phyloP scores from a whole-genome alignment of 2,329 filamentous ascomycete genomes.

The Curvularia hawaiiensis region DNA sequence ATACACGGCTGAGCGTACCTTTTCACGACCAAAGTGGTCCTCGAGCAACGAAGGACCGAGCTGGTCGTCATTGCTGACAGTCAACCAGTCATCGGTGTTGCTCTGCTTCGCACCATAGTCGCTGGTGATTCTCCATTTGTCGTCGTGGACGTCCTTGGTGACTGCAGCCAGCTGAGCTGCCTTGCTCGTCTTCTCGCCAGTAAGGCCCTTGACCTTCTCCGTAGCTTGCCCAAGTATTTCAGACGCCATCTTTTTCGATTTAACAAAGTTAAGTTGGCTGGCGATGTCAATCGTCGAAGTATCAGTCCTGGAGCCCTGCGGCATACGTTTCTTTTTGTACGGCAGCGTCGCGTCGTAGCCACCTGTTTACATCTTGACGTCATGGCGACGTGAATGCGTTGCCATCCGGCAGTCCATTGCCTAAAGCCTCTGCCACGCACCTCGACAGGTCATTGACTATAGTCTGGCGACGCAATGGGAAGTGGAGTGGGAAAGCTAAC shows the following conservation, averaged over 20 bases:
- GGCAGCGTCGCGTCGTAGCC: neutral
- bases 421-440: constrained; percentile 18
- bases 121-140: constrained; percentile 68
- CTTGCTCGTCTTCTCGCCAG: constrained; percentile 56
- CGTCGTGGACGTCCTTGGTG: constrained; percentile 62
- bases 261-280: constrained; percentile 10
- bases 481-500: constrained; percentile 11
- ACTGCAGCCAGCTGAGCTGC: constrained; percentile 63
- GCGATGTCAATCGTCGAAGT: constrained; percentile 9
- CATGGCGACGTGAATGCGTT: constrained; percentile 27
- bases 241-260: constrained; percentile 35
- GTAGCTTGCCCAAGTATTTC: constrained; percentile 35
- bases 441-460: constrained; percentile 17
- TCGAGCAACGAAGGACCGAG: constrained; percentile 73
- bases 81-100: constrained; percentile 80
- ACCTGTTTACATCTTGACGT: constrained; percentile 25
- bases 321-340: constrained; percentile 15
- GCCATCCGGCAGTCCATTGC: constrained; percentile 15
- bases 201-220: constrained; percentile 42
- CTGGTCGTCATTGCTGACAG: constrained; percentile 64
- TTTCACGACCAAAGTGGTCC: constrained; percentile 74
- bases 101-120: constrained; percentile 77
- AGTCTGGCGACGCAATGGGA: constrained; percentile 15
- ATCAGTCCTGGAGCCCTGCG: neutral
- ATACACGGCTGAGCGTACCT: constrained; percentile 55